Evolutionary conservation across 306 rosid genomes (phyloP), one percentile per base, ranked within the genome.

Genomic region (Biancaea sappan): DNA sequence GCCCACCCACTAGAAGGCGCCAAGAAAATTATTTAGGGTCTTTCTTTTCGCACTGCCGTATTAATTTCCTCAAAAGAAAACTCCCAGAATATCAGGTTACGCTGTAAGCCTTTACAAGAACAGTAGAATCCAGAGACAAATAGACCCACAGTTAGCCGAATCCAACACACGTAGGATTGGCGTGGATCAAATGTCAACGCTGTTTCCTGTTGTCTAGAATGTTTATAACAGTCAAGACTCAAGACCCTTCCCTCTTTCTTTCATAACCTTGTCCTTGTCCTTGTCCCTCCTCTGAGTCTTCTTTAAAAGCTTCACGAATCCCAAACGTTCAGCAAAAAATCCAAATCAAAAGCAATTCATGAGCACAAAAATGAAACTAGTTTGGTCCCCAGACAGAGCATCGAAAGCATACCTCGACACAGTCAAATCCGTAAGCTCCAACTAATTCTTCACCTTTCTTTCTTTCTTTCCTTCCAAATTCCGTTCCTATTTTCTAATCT

Each of bases 351-450:
- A 69, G 0, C 6, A 53, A 29, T 2, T 8, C 34, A 16, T 0
- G 8, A 34, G 15, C 24, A 8, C 22, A 46, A 61, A 57, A 56
- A 91, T 94, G 99, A 92, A 94, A 82, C 90, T 91, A 8, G 81
- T 84, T 2, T 94, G 99, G 99, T 94, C 97, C 0, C 97, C 96
- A 0, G 99, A 94, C 38, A 86, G 77, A 16, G 97, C 99, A 32
- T 85, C 93, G 4, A 92, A 88, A 76, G 99, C 99, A 44, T 94
- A 94, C 81, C 86, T 94, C 77, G 86, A 94, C 32, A 94, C 99
- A 10, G 96, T 94, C 14, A 80, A 89, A 91, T 82, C 85, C 7
- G 97, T 91, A 81, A 87, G 97, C 18, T 34, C 22, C 40, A 35
- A 63, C 19, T 15, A n/a, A n/a, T n/a, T n/a, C n/a, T n/a, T n/a